phyloP scores from a whole-genome alignment of 1,139 yeast genomes.

The Blastobotrys capitulatus region DNA sequence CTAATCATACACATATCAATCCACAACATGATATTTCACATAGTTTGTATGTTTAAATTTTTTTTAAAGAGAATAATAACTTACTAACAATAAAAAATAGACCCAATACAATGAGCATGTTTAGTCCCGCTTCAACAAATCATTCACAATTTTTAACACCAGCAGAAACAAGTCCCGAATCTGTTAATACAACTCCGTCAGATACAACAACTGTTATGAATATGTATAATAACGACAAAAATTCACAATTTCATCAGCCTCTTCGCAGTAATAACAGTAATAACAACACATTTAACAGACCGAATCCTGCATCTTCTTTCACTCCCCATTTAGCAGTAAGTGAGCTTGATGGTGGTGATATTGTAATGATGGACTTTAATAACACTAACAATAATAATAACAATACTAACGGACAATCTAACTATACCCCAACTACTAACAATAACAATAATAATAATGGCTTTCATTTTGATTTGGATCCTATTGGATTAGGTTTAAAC shows the following conservation, averaged over 20 bases:
- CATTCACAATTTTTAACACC: conserved; percentile 9
- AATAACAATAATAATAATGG: conserved; percentile 14
- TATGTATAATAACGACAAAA: neutral
- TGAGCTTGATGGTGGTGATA: conserved; percentile 11
- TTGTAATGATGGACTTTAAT: conserved; percentile 8
- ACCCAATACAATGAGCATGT: conserved; percentile 1
- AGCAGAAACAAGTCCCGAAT: conserved; percentile 13
- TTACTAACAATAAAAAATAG: neutral
- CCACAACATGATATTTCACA: neutral
- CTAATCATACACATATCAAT: neutral
- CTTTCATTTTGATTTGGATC: conserved; percentile 29
- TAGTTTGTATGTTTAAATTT: neutral
- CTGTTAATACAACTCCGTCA: conserved; percentile 8
- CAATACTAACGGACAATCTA: neutral
- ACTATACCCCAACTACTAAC: neutral
- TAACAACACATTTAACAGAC: neutral
- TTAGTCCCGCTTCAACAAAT: neutral
- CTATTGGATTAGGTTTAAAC: conserved; percentile 29
- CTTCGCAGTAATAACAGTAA: neutral
- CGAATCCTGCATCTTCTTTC: conserved; percentile 9
- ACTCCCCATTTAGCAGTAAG: conserved; percentile 5
- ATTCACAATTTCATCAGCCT: neutral
- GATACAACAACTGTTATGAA: neutral
- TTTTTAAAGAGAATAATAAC: neutral
- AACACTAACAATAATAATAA: neutral